A percentile compares a stretch with the other conserved stretches of the same genome.
These are phyloP conservation scores for Populus euphratica DNA, from an alignment of 345 rosid species.

Conservation along the genomic window DNA sequence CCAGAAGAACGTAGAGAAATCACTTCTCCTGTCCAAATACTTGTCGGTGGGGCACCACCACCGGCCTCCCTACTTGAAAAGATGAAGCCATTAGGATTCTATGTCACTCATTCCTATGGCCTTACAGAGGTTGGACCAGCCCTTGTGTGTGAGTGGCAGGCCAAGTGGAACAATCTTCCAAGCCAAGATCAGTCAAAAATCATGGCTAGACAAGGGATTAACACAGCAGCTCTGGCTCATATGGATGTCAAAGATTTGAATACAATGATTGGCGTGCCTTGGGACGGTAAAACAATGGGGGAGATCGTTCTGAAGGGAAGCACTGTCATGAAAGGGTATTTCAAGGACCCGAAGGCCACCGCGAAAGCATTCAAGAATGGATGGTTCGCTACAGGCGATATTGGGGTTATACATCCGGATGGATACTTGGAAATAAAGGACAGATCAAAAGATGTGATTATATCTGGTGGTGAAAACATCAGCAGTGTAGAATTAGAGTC, in stretches of 20 bases:
- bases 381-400: slow-evolving; percentile 45
- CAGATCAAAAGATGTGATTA: slow-evolving; percentile 45
- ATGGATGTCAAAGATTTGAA: slow-evolving; percentile 54
- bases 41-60: slow-evolving; percentile 80
- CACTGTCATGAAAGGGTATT: slow-evolving; percentile 76
- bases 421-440: slow-evolving; percentile 50
- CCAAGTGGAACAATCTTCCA: slow-evolving; percentile 53
- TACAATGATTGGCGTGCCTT: slow-evolving; percentile 55
- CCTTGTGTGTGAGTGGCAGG: slow-evolving; percentile 71
- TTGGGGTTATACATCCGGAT: slow-evolving; percentile 44
- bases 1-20: slow-evolving; percentile 32
- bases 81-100: slow-evolving; percentile 53
- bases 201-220: slow-evolving; percentile 61
- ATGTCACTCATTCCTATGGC: slow-evolving; percentile 73
- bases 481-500: slow-evolving; percentile 45
- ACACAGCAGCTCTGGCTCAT: slow-evolving; percentile 54
- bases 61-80: slow-evolving; percentile 52
- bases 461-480: slow-evolving; percentile 48
- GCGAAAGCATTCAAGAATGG: slow-evolving; percentile 46
- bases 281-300: slow-evolving; percentile 59
- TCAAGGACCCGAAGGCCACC: slow-evolving; percentile 48
- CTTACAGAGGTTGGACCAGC: slow-evolving; percentile 74
- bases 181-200: slow-evolving; percentile 29
- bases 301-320: slow-evolving; percentile 69
- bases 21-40: slow-evolving; percentile 45